These are phyloP conservation scores for Saussurea involucrata DNA, from an alignment of 129 eudicot genomes.

Conservation along the genomic window DNA sequence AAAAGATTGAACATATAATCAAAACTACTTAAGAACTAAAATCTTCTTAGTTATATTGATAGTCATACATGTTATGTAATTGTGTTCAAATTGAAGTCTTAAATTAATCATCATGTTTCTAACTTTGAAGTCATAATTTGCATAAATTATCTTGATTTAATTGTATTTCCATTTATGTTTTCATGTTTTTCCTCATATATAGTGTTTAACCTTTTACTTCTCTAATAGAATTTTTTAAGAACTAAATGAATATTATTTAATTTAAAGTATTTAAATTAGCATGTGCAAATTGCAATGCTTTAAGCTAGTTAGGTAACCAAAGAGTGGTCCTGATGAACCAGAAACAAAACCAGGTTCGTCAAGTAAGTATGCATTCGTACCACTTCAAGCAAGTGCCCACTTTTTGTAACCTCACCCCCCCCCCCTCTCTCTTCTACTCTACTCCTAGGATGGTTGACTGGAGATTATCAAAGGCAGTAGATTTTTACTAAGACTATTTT, in stretches of 20 bases:
- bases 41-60: neutral
- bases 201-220: neutral
- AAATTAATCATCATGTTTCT: neutral
- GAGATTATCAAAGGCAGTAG: neutral
- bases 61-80: neutral
- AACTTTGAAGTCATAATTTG: neutral
- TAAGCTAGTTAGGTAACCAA: neutral
- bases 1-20: neutral
- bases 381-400: neutral
- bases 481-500: neutral
- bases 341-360: neutral
- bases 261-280: neutral
- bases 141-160: neutral
- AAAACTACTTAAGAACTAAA: neutral
- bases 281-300: neutral
- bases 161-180: neutral
- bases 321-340: neutral
- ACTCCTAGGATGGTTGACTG: neutral
- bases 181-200: neutral
- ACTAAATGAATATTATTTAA: neutral
- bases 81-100: neutral
- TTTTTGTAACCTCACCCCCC: no score
- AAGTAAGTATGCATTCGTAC: neutral
- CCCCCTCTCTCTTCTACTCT: neutral
- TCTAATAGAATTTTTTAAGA: neutral